Evolutionary conservation across 2,329 filamentous ascomycete species (phyloP), one percentile per base, ranked within the genome.

Genomic region (Byssoonygena ceratinophila): DNA sequence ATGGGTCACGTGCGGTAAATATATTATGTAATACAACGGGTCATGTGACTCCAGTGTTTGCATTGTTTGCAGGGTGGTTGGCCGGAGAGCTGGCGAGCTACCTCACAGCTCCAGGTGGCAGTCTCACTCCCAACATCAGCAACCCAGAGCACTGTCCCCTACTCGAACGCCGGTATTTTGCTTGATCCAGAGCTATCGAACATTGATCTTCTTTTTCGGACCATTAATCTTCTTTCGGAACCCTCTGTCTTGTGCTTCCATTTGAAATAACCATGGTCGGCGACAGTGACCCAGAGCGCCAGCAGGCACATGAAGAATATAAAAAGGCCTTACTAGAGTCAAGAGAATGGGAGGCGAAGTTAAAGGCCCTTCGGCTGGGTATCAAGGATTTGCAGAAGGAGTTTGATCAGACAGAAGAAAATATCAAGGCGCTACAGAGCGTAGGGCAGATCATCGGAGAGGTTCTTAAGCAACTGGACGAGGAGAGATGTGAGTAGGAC

Each of bases 381-480:
- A 96, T 98, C 71, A 98, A 97, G 76, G 88, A 85, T 55, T 74
- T 97, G 52, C 88, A 95, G 68, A 89, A 86, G 66, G 90, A 97
- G 64, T 98, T 90, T 66, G 91, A 98, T 69, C 83, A 91, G 61
- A 97, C 92, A 51, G 92, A 98, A 69, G 94, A 98, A 60, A 97
- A 97, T 75, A 97, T 98, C 78, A 98, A 98, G 77, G 92, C 92
- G 60, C 76, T 98, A 65, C 92, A 98, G 76, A 97, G 92, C 70
- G 92, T 98, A 52, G 92, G 92, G 47, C 92, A 98, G 75, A 98
- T 98, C 71, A 97, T 98, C 70, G 92, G 92, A 63, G 92, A 98
- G 74, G 94, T 98, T 56, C 75, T 98, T 66, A 98, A 98, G 77
- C 94, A 98, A 76, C 79, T 98, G 59, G 92, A 98, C 67, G 92